These are phyloP conservation scores for Syzygium aromaticum DNA, from an alignment of 345 rosid genomes.

Conservation along the genomic window DNA sequence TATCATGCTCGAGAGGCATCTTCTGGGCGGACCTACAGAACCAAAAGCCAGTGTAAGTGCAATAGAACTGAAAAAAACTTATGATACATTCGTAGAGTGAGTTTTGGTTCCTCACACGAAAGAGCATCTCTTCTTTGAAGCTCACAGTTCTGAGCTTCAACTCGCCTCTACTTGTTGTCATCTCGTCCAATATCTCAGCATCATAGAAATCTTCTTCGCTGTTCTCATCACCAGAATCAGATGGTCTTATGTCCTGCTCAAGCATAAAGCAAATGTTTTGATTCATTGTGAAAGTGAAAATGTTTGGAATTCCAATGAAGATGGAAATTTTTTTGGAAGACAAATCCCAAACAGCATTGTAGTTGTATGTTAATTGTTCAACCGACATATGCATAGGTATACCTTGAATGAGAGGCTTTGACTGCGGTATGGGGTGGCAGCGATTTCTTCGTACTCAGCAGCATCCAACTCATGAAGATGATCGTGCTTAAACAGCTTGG, in stretches of 20 bases:
- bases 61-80: not conserved
- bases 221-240: constrained; percentile 5
- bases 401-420: constrained; percentile 42
- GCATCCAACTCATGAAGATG: constrained; percentile 75
- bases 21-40: constrained; percentile 21
- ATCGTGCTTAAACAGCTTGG: constrained; percentile 42
- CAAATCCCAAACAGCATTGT: not conserved
- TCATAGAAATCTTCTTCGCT: constrained; percentile 46
- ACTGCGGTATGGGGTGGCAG: constrained; percentile 38
- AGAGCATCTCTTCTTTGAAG: constrained; percentile 36
- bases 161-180: constrained; percentile 78
- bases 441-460: constrained; percentile 62
- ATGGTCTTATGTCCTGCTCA: constrained; percentile 27
- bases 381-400: not conserved
- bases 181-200: constrained; percentile 69
- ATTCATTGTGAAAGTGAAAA: not conserved
- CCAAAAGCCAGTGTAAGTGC: not conserved
- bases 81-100: not conserved
- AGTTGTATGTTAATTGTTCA: not conserved
- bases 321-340: not conserved
- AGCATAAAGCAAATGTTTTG: not conserved
- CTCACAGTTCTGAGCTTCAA: constrained; percentile 55
- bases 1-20: not conserved
- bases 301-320: not conserved
- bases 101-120: constrained; percentile 10